Evolutionary conservation across 2,329 filamentous ascomycete genomes (phyloP).

Genomic region (Neonectria sp.): DNA sequence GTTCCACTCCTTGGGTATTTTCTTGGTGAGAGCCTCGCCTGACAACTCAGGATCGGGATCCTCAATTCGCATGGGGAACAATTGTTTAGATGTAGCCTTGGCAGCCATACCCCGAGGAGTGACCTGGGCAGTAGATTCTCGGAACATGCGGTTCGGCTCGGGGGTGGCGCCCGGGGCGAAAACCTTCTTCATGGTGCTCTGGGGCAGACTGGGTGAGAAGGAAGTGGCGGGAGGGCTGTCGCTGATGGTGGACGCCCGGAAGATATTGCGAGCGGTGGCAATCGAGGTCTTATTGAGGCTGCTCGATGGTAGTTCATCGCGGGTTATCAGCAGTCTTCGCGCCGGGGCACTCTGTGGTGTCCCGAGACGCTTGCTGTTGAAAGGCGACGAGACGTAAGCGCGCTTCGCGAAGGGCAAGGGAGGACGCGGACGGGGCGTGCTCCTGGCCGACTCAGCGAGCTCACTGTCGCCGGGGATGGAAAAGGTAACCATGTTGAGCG

Average conservation of each 20-base stretch:
- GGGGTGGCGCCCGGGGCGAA: constrained; percentile 64
- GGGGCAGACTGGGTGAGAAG: constrained; percentile 64
- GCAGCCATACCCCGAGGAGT: constrained; percentile 66
- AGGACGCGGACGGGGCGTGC: constrained; percentile 58
- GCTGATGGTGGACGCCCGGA: constrained; percentile 56
- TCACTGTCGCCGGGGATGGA: constrained; percentile 55
- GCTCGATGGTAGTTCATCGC: constrained; percentile 54
- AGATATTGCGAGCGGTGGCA: constrained; percentile 58
- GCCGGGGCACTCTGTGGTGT: constrained; percentile 57
- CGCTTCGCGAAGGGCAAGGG: constrained; percentile 62
- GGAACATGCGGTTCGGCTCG: constrained; percentile 59
- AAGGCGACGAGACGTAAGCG: constrained; percentile 57
- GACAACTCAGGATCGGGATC: constrained; percentile 70
- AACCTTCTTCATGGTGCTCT: constrained; percentile 63
- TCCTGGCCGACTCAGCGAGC: constrained; percentile 48
- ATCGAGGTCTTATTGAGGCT: constrained; percentile 55
- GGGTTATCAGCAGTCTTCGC: constrained; percentile 54
- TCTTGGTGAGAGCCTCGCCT: constrained; percentile 68
- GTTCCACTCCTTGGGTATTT: constrained; percentile 67
- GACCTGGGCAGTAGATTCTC: constrained; percentile 63
- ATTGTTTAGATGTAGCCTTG: constrained; percentile 64
- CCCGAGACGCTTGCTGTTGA: constrained; percentile 53
- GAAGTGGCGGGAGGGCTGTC: constrained; percentile 51
- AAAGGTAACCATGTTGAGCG: constrained; percentile 56
- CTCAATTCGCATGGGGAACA: constrained; percentile 72